Evolutionary conservation across 108 stramenopile genomes (phyloP), one percentile per base, ranked within the genome.

Genomic region (Discostella stelligeroides): DNA sequence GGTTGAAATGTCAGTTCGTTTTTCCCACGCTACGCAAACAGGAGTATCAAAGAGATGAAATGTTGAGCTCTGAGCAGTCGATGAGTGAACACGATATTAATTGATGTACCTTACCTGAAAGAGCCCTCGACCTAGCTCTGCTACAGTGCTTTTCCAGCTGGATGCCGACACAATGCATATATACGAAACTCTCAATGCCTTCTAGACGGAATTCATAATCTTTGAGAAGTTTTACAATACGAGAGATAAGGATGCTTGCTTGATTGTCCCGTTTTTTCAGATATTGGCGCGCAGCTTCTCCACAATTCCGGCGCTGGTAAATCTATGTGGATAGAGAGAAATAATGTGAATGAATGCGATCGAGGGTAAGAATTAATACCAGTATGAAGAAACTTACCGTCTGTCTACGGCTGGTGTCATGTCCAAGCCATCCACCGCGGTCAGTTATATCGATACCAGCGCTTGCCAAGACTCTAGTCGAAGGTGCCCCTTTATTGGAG

Each of bases 81-180:
- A 38, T 1, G 15, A 51, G 29, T 18, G 57, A 25, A 28, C 47
- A 39, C 4, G 25, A 46, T 14, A 18, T 23, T 60, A 45, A 67
- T 27, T 63, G 40, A 48, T 38, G 1, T 2, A 47, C 46, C 80
- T 70, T 45, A 81, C 80, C 82, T 23, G 84, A 83, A 41, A 94
- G 67, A 17, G 90, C 82, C 27, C 88, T 73, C 9, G 92, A 76
- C 20, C 92, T 76, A 14, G 61, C 48, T 57, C 86, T 77, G 27
- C 79, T 88, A 49, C 84, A 94, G 54, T 89, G 83, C 38, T 88
- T 94, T 63, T 94, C 92, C 24, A 94, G 68, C 55, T 89, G 85
- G 42, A 88, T 88, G 4, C 88, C 92, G 28, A 94, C 92, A 68
- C 88, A 87, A 60, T 91, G 85, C 92, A 94, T 94, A 72, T 88